Evolutionary conservation across 2,329 filamentous ascomycete species (phyloP).

Genomic region (Curvularia spicifera): DNA sequence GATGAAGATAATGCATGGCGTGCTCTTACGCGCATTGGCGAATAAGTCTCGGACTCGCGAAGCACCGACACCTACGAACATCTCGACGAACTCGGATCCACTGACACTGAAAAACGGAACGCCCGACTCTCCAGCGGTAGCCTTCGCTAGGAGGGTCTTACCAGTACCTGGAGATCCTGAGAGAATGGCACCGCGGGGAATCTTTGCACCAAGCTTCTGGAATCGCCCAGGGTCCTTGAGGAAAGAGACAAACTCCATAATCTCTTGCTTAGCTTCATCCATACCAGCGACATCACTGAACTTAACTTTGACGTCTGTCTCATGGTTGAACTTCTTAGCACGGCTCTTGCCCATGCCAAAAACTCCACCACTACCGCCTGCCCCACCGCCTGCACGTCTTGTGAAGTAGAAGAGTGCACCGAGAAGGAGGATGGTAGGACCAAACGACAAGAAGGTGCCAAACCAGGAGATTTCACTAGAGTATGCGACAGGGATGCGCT

Average conservation of each 20-base stretch:
- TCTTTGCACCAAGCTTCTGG: constrained; percentile 94
- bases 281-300: constrained; percentile 96
- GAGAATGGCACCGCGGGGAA: constrained; percentile 93
- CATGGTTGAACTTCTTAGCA: constrained; percentile 97
- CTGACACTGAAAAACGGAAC: constrained; percentile 99
- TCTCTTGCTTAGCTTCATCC: constrained; percentile 97
- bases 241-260: constrained; percentile 99
- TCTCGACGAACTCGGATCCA: constrained; percentile 98
- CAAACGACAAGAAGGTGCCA: constrained; percentile 79
- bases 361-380: constrained; percentile 69
- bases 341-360: constrained; percentile 96
- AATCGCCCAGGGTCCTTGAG: constrained; percentile 92
- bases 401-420: constrained; percentile 82
- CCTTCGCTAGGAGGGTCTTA: constrained; percentile 97
- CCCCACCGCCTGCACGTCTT: constrained; percentile 71
- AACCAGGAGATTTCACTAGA: constrained; percentile 74
- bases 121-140: constrained; percentile 93
- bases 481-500: constrained; percentile 93
- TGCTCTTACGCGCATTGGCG: constrained; percentile 90
- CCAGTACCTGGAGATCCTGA: constrained; percentile 98
- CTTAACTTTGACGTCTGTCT: constrained; percentile 94
- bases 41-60: constrained; percentile 95
- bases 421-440: constrained; percentile 84
- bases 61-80: constrained; percentile 98
- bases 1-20: constrained; percentile 99